Evolutionary conservation across 75 land plant genomes (phyloP).

Genomic region (Selaginella tamariscina): DNA sequence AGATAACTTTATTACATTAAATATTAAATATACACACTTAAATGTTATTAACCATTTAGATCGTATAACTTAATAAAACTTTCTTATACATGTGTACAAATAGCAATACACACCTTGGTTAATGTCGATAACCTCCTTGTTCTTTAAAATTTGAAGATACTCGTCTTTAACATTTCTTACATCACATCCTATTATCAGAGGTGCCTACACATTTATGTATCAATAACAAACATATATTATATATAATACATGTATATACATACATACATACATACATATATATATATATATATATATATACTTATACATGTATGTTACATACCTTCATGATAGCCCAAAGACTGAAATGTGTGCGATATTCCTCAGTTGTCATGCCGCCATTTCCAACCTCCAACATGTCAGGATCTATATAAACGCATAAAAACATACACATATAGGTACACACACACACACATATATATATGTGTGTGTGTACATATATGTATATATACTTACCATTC

Average conservation of each 20-base stretch:
- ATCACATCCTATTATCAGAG: slow-evolving; percentile 6
- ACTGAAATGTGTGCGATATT: slow-evolving; percentile 4
- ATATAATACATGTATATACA: not conserved
- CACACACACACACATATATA: not conserved
- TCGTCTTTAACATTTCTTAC: not conserved
- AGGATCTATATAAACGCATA: not conserved
- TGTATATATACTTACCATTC: not conserved
- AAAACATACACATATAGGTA: not conserved
- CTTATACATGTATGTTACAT: not conserved
- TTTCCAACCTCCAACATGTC: slow-evolving; percentile 13
- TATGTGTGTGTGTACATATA: not conserved
- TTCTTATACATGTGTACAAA: not conserved
- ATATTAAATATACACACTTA: not conserved
- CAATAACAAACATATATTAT: not conserved
- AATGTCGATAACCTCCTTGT: slow-evolving; percentile 3
- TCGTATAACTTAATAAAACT: not conserved
- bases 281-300: not conserved
- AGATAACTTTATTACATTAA: too few relatives aligned
- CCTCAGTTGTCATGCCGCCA: slow-evolving; percentile 1
- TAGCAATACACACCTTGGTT: slow-evolving; percentile 10
- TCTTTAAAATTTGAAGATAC: not conserved
- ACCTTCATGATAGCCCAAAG: slow-evolving; percentile 11
- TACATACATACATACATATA: not conserved
- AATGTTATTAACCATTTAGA: not conserved
- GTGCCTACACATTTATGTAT: not conserved